phyloP scores from a whole-genome alignment of 2,329 filamentous ascomycete genomes.

The Fusarium gaditjirri region DNA sequence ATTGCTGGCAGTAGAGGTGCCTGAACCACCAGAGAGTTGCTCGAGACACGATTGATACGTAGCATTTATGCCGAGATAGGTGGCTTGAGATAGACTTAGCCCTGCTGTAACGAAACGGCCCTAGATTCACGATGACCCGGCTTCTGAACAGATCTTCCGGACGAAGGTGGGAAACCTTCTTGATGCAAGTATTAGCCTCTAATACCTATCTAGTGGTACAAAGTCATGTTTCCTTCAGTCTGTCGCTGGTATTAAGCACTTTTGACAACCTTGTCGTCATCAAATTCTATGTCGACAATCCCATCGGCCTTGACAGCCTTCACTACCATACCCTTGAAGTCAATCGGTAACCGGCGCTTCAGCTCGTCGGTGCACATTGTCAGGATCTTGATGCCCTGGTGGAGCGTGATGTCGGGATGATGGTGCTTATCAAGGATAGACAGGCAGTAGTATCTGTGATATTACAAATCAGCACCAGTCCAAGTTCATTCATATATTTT shows the following conservation, averaged over 20 bases:
- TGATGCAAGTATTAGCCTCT: slow-evolving; percentile 41
- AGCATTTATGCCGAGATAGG: background rate
- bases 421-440: slow-evolving; percentile 99
- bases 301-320: slow-evolving; percentile 97
- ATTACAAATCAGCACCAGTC: slow-evolving; percentile 37
- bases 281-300: slow-evolving; percentile 84
- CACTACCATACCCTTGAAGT: slow-evolving; percentile 97
- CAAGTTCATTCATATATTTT: background rate
- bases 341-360: slow-evolving; percentile 95
- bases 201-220: slow-evolving; percentile 52
- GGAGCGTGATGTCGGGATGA: slow-evolving; percentile 90
- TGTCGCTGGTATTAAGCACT: slow-evolving; percentile 57
- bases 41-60: background rate
- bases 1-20: background rate
- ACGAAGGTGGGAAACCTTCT: slow-evolving; percentile 33
- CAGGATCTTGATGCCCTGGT: slow-evolving; percentile 90
- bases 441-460: slow-evolving; percentile 88
- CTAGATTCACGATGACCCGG: background rate
- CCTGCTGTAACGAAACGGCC: background rate
- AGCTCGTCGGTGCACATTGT: slow-evolving; percentile 96
- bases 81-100: background rate
- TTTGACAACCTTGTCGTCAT: slow-evolving; percentile 80
- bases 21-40: background rate
- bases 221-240: slow-evolving; percentile 41
- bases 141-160: background rate